phyloP scores from a whole-genome alignment of 371 early-diverging fungal genomes.

The Lichtheimia ornata region DNA sequence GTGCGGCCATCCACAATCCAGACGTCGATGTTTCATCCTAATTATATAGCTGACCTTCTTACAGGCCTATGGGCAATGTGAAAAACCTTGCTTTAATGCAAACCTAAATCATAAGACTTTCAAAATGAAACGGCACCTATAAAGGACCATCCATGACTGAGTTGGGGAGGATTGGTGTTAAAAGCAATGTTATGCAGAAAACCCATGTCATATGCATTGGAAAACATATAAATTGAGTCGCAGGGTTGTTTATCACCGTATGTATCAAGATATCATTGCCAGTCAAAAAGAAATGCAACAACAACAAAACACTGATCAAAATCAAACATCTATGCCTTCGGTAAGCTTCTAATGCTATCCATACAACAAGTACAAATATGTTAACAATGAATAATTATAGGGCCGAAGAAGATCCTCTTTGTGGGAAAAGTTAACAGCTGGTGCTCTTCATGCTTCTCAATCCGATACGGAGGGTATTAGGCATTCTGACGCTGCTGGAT shows the following conservation, averaged over 20 bases:
- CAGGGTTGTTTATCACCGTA: neutral
- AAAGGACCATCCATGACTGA: too few species aligned
- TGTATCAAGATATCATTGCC: neutral
- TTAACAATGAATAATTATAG: neutral
- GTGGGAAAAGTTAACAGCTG: slow-evolving; percentile 5
- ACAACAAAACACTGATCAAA: neutral
- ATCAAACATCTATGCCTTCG: neutral
- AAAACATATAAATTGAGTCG: too few species aligned
- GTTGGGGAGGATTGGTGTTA: too few species aligned
- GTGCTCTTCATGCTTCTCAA: slow-evolving; percentile 8
- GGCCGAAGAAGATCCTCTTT: slow-evolving; percentile 6
- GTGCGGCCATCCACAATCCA: too few species aligned
- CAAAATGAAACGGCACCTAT: too few species aligned
- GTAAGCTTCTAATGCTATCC: neutral
- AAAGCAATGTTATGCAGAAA: too few species aligned
- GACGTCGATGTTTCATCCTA: too few species aligned
- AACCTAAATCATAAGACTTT: too few species aligned
- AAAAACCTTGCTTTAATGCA: too few species aligned
- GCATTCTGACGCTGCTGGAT: slow-evolving; percentile 3
- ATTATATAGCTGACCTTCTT: too few species aligned
- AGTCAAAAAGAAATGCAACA: neutral
- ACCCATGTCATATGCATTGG: too few species aligned
- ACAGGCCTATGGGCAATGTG: too few species aligned
- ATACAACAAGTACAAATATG: neutral
- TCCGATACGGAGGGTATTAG: slow-evolving; percentile 6